Base-by-base conservation (phyloP, 345 rosid species). In the Populus nigra region DNA sequence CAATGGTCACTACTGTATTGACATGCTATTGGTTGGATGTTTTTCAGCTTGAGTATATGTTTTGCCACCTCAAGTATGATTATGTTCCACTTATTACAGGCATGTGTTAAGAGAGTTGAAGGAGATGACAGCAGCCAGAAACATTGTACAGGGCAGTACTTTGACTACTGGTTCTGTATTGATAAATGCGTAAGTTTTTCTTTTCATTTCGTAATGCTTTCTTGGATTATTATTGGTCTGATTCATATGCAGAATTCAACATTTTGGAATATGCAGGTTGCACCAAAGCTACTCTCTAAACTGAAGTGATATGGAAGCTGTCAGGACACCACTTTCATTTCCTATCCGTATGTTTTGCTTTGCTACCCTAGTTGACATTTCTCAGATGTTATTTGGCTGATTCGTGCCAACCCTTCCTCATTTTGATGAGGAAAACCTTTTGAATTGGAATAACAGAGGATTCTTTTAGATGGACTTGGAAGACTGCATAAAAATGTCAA, bases 41-140 rank as follows among this genome's bases (percentile, higher is more conserved):
- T 57, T 57, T 9, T 3, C 25, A 57, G 27, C 27, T n/a, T 8
- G 27, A 57, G 29, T 57, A 9, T 57, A 8, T 10, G 27, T 57
- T 57, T n/a, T n/a, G 63, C 29, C 29, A 57, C 15, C n/a, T 23
- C 13, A n/a, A 57, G 13, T 57, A 57, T 57, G 4, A 57, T n/a
- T 8, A 9, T n/a, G 12, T 57, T 57, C 63, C 63, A 57, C 38
- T n/a, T 3, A 16, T 50, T 20, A 0, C 84, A 95, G 97, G 98
- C 93, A 5, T 93, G 99, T 72, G 88, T 88, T 22, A 95, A 95
- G 92, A 91, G 99, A 85, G 90, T 95, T 78, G 87, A 86, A 81
- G 91, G 85, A 7, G 98, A 93, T 62, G 98, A 95, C 11, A 88
- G 81, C 17, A 94, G 99, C 66, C 89, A 91, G 82, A 95, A 92